Evolutionary conservation across 2,329 filamentous ascomycete genomes (phyloP), one percentile per base, ranked within the genome.

Genomic region (Pseudofabraea citricarpa): DNA sequence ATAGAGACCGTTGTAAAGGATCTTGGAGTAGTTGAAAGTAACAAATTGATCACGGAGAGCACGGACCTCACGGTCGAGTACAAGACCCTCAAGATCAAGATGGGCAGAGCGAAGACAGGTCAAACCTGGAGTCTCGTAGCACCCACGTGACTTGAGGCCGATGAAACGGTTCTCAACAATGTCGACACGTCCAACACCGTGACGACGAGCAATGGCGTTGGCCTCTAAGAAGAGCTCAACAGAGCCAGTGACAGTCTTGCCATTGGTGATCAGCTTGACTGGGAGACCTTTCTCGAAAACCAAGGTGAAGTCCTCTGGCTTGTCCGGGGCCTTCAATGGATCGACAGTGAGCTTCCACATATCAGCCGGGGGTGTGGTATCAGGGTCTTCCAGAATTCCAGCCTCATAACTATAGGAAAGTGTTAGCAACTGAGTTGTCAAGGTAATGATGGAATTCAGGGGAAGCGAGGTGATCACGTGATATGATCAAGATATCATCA

Each of bases 111-210:
- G 58, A 19, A 63, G 53, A 44, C 55, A 57, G 42, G 58, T 58
- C 27, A 60, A 47, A 41, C 56, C 58, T 18, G 56, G 56, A 23
- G 58, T 59, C 59, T 90, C 87, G 71, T 90, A 90, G 73, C 86
- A 90, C 57, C 87, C 87, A 58, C 87, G 80, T 54, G 77, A 83
- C 73, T 90, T 90, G 57, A 90, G 74, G 51, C 86, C 87, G 60
- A 87, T 85, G 71, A 85, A 87, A 42, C 87, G 77, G 71, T 87
- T 86, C 67, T 89, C 85, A 48, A 90, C 86, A 60, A 91, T 91
- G 65, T 91, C 87, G 53, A 91, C 83, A 58, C 87, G 74, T 57
- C 87, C 87, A 54, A 91, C 78, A 62, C 87, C 87, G 69, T 89
- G 72, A 52, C 72, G 75, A 63, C 79, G 76, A 52, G 79, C 87